Evolutionary conservation across 805 yeast genomes (phyloP).

Genomic region (Dipodascopsis uninucleata): DNA sequence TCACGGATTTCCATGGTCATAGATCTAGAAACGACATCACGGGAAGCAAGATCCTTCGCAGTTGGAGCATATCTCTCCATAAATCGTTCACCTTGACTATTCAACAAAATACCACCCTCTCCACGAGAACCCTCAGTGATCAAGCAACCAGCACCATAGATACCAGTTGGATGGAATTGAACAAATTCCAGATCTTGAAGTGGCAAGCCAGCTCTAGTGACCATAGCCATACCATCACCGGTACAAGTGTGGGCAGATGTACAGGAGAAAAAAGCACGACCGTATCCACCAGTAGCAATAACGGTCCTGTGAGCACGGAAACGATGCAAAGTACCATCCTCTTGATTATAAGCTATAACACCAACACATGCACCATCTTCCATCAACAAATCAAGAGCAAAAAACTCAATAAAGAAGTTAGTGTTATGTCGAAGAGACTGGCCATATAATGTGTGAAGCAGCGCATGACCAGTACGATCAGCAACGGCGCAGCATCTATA

Average conservation of each 20-base stretch:
- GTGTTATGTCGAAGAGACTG: constrained; percentile 96
- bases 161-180: constrained; percentile 99
- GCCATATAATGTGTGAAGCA: constrained; percentile 92
- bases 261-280: constrained; percentile 97
- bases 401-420: constrained; percentile 95
- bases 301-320: constrained; percentile 96
- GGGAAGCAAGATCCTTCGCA: constrained; percentile 96
- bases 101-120: constrained; percentile 97
- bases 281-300: constrained; percentile 98
- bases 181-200: constrained; percentile 95
- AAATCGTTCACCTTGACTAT: constrained; percentile 97
- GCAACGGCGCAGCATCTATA: constrained; percentile 99
- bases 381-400: constrained; percentile 90
- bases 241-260: constrained; percentile 99
- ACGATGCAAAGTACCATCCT: constrained; percentile 97
- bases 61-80: constrained; percentile 99
- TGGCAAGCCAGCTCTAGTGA: constrained; percentile 96
- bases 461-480: constrained; percentile 97
- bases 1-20: constrained; percentile 98
- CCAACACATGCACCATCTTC: constrained; percentile 96
- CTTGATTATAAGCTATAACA: constrained; percentile 96
- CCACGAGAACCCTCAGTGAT: constrained; percentile 99
- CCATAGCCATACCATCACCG: constrained; percentile 99
- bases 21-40: constrained; percentile 98
- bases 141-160: constrained; percentile 97